Evolutionary conservation across 495 filamentous ascomycete species (phyloP).

Genomic region (Aspergillus saccharolyticus): DNA sequence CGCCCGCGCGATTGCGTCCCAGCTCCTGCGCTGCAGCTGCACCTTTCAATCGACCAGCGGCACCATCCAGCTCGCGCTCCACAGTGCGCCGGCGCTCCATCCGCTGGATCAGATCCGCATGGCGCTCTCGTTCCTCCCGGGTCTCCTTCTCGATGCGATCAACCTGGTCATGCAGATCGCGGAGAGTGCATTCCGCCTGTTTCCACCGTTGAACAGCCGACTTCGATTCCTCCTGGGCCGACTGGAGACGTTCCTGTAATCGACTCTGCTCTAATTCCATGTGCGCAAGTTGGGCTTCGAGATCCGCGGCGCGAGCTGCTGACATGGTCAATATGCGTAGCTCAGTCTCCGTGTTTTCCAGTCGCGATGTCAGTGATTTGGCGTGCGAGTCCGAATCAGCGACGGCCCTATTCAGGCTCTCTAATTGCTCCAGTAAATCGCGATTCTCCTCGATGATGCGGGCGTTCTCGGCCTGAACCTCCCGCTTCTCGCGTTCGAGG

Average conservation of each 20-base stretch:
- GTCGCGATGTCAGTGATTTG: conserved; percentile 61
- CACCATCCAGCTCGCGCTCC: conserved; percentile 69
- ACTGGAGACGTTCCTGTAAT: conserved; percentile 59
- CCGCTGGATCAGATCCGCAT: conserved; percentile 72
- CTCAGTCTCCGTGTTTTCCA: conserved; percentile 72
- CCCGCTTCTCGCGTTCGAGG: conserved; percentile 71
- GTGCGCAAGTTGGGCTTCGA: conserved; percentile 70
- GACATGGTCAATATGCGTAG: conserved; percentile 66
- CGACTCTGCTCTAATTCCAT: conserved; percentile 76
- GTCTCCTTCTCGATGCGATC: conserved; percentile 86
- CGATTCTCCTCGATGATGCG: conserved; percentile 75
- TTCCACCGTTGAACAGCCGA: conserved; percentile 77
- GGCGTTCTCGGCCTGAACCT: conserved; percentile 69
- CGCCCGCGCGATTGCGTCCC: conserved; percentile 48
- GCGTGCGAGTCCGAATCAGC: conserved; percentile 70
- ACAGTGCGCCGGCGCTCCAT: conserved; percentile 73
- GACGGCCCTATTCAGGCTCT: conserved; percentile 69
- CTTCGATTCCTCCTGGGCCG: conserved; percentile 64
- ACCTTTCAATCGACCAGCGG: conserved; percentile 71
- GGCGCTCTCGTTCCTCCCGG: conserved; percentile 72
- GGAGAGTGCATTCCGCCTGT: conserved; percentile 69
- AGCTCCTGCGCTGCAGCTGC: conserved; percentile 63
- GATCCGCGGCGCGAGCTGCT: conserved; percentile 64
- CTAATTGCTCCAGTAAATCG: conserved; percentile 70
- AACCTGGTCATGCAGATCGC: conserved; percentile 74